A percentile compares a stretch with the other conserved stretches of the same genome.
These are phyloP conservation scores for Hypsizygus marmoreus DNA, from an alignment of 768 basidiomycete genomes.

Conservation along the genomic window DNA sequence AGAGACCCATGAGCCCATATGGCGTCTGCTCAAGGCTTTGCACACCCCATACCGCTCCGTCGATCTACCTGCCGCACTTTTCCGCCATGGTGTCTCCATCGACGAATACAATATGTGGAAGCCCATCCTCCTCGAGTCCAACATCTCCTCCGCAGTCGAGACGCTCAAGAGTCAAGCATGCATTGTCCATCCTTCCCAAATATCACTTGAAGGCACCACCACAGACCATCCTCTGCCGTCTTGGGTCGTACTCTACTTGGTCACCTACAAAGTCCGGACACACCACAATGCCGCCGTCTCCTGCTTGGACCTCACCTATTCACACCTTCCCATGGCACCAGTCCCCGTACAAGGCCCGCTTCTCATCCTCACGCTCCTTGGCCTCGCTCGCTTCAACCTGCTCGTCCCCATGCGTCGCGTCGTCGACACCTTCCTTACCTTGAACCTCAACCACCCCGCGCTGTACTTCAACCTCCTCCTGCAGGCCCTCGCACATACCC, in stretches of 20 bases:
- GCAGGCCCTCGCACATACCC: conserved; percentile 45
- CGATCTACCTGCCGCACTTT: conserved; percentile 30
- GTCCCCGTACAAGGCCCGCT: conserved; percentile 40
- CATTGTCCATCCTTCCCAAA: conserved; percentile 2
- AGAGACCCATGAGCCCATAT: conserved; percentile 39
- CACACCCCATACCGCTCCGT: conserved; percentile 24
- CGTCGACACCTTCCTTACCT: conserved; percentile 41
- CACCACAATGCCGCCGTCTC: conserved; percentile 44
- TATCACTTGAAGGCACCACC: not conserved
- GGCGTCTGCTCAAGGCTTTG: conserved; percentile 41
- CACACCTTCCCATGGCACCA: conserved; percentile 35
- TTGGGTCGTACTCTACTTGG: conserved; percentile 59
- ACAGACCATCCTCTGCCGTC: conserved; percentile 33
- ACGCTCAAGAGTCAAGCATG: conserved; percentile 15
- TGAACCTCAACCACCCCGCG: conserved; percentile 27
- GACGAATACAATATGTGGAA: conserved; percentile 44
- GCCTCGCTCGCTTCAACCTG: conserved; percentile 53
- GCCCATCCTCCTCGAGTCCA: conserved; percentile 31
- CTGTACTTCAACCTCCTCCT: conserved; percentile 57
- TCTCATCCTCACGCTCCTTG: conserved; percentile 46
- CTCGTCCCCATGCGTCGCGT: conserved; percentile 46
- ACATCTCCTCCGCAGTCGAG: conserved; percentile 33
- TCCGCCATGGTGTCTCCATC: conserved; percentile 30
- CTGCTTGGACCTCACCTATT: conserved; percentile 43
- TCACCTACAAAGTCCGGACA: conserved; percentile 47